Conservation (phyloP, 176 grass and related monocot genomes). For the Zea mays region DNA sequence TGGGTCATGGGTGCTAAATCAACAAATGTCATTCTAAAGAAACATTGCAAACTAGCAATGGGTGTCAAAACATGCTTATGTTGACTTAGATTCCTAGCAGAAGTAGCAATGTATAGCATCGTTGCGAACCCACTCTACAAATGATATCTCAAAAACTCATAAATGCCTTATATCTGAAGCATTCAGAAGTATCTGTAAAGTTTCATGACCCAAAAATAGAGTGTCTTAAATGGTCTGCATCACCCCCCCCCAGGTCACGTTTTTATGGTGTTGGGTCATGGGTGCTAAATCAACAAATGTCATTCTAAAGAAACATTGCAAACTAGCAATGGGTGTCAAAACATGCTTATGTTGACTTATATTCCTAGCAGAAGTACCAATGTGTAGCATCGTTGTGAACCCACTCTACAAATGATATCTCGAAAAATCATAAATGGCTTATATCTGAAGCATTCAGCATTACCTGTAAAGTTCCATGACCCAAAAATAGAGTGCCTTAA, state of each 20-base stretch:
- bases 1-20: conserved; percentile 8
- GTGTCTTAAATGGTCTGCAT: neutral
- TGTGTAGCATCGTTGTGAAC: conserved; percentile 5
- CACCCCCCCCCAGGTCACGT: neutral
- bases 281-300: conserved; percentile 22
- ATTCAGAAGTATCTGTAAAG: conserved; percentile 16
- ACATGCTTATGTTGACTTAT: conserved; percentile 7
- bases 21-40: conserved; percentile 15
- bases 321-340: neutral
- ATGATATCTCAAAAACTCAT: neutral
- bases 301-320: conserved; percentile 14
- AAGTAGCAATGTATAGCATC: conserved; percentile 6
- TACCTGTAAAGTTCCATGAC: conserved; percentile 9
- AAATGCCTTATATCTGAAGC: conserved; percentile 14
- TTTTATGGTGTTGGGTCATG: neutral
- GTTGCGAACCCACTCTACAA: neutral
- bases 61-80: neutral
- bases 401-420: conserved; percentile 6
- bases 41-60: conserved; percentile 18
- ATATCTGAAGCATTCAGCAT: conserved; percentile 23
- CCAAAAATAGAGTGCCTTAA: neutral
- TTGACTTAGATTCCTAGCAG: conserved; percentile 8
- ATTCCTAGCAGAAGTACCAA: neutral
- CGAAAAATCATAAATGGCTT: neutral
- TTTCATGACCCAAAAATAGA: neutral